These are phyloP conservation scores for Torulaspora quercuum DNA, from an alignment of 805 yeast species.

Conservation along the genomic window DNA sequence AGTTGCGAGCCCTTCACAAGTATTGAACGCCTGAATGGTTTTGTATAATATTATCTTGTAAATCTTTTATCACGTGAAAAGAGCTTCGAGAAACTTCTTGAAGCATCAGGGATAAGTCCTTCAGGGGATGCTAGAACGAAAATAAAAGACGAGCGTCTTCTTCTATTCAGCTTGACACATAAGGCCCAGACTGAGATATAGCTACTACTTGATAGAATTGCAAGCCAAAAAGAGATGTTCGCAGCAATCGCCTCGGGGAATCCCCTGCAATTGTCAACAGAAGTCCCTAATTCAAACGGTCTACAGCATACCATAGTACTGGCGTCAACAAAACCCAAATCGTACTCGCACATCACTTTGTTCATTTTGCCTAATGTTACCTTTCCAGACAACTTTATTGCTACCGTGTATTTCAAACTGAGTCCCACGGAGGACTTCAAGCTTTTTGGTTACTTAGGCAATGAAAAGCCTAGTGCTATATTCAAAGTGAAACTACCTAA, in stretches of 20 bases:
- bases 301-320: constrained; percentile 37
- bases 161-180: too few species aligned
- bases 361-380: constrained; percentile 81
- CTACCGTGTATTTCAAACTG: constrained; percentile 83
- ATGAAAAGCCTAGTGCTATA: constrained; percentile 83
- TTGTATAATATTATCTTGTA: constrained; percentile 7
- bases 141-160: too few species aligned
- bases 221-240: constrained; percentile 26
- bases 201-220: too few species aligned
- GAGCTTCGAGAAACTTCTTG: constrained; percentile 17
- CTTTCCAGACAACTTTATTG: constrained; percentile 67
- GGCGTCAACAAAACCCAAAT: constrained; percentile 36
- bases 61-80: constrained; percentile 11
- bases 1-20: constrained; percentile 2
- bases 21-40: not conserved
- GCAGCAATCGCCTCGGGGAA: constrained; percentile 42
- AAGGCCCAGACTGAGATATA: too few species aligned
- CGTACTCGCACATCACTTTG: constrained; percentile 68
- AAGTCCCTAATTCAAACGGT: constrained; percentile 39
- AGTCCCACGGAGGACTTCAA: constrained; percentile 57
- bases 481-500: constrained; percentile 60
- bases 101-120: not conserved
- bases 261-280: constrained; percentile 37
- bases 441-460: constrained; percentile 60
- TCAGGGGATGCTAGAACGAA: too few species aligned